These are phyloP conservation scores for Beauveria sp. DNA, from an alignment of 2,329 filamentous ascomycete genomes.

Conservation along the genomic window DNA sequence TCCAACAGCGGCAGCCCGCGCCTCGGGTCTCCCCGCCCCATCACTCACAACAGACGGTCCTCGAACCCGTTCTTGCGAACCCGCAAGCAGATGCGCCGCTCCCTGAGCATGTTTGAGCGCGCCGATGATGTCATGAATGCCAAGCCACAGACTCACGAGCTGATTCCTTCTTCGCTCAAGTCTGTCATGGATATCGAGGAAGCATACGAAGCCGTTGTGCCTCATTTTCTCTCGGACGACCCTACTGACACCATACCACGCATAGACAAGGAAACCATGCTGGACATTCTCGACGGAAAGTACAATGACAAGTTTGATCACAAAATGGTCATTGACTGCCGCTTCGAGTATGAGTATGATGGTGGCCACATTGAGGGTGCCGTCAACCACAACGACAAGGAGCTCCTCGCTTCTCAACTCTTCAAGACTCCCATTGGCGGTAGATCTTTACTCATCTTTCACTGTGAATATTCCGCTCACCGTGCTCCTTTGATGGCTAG, in stretches of 20 bases:
- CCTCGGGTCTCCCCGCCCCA: conserved; percentile 65
- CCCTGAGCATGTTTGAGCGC: conserved; percentile 96
- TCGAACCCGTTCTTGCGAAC: conserved; percentile 67
- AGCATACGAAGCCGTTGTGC: conserved; percentile 63
- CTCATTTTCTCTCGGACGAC: conserved; percentile 75
- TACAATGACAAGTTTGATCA: conserved; percentile 70
- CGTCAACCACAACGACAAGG: conserved; percentile 96
- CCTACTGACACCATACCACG: conserved; percentile 81
- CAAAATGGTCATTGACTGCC: conserved; percentile 86
- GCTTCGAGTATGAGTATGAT: conserved; percentile 98
- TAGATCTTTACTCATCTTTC: conserved; percentile 79
- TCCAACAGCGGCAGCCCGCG: conserved; percentile 48
- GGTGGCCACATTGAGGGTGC: conserved; percentile 92
- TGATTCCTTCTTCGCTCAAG: conserved; percentile 44
- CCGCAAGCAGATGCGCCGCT: conserved; percentile 83
- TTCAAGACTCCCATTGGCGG: conserved; percentile 61
- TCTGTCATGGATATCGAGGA: conserved; percentile 82
- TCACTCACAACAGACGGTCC: conserved; percentile 61
- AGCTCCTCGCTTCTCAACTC: conserved; percentile 69
- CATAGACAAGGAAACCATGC: conserved; percentile 72
- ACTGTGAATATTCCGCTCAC: conserved; percentile 98
- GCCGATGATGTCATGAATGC: conserved; percentile 80
- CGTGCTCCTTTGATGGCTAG: conserved; percentile 95
- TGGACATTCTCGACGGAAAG: conserved; percentile 81
- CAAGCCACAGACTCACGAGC: conserved; percentile 52